These are phyloP conservation scores for Austroboletus eburneus DNA, from an alignment of 768 basidiomycete species.

Conservation along the genomic window DNA sequence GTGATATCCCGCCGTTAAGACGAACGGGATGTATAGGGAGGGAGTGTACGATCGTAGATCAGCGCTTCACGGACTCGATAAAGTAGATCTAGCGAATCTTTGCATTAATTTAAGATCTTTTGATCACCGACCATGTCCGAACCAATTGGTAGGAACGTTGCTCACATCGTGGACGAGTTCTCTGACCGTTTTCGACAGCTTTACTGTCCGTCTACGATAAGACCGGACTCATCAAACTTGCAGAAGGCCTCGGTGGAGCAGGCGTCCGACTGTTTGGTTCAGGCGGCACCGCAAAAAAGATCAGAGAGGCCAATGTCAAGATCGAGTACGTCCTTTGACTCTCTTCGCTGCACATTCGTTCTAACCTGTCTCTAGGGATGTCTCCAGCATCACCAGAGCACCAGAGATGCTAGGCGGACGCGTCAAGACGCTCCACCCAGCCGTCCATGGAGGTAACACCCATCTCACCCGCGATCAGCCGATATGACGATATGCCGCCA, in stretches of 20 bases:
- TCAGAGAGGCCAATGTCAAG: slow-evolving; percentile 86
- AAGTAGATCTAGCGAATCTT: slow-evolving; percentile 3
- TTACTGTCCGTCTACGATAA: slow-evolving; percentile 97
- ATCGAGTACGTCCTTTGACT: slow-evolving; percentile 70
- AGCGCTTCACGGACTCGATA: too few species aligned
- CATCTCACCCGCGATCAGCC: slow-evolving; percentile 8
- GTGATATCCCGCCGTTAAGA: too few species aligned
- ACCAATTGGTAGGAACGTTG: slow-evolving; percentile 23
- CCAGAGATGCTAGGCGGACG: slow-evolving; percentile 99
- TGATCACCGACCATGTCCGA: slow-evolving; percentile 23
- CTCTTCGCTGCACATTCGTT: background rate
- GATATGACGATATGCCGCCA: too few species aligned
- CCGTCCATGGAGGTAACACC: slow-evolving; percentile 89
- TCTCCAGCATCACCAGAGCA: slow-evolving; percentile 94
- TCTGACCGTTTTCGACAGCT: slow-evolving; percentile 43
- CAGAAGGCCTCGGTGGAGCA: slow-evolving; percentile 71
- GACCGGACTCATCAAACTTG: slow-evolving; percentile 81
- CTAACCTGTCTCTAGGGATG: slow-evolving; percentile 60
- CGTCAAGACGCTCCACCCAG: slow-evolving; percentile 97
- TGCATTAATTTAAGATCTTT: slow-evolving; percentile 1
- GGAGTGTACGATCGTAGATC: too few species aligned
- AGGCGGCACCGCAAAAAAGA: slow-evolving; percentile 96
- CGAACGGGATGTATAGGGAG: too few species aligned
- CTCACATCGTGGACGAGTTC: background rate
- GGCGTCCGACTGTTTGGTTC: slow-evolving; percentile 91